Evolutionary conservation across 176 grass and related monocot genomes (phyloP), one percentile per base, ranked within the genome.

Genomic region (Juncus inflexus): DNA sequence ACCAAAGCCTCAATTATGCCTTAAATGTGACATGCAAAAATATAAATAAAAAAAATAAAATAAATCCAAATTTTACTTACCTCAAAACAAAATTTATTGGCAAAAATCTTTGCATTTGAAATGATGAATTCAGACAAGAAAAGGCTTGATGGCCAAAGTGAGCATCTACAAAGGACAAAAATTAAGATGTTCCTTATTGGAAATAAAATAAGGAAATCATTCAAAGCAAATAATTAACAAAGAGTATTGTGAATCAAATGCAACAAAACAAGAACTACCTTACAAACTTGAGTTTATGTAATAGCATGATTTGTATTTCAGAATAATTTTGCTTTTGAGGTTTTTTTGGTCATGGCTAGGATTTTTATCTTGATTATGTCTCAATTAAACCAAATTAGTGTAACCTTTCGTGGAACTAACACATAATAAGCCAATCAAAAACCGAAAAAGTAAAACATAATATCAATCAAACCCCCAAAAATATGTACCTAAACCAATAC

Each of bases 111-210:
- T 55, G 79, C 66, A 60, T 83, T 69, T 40, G 94, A 86, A 86
- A 97, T 84, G 73, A 97, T 86, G 10, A 91, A 81, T 67, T 91
- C 79, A 10, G 87, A 97, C 59, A 97, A 80, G 37, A 86, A 91
- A 51, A 97, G 54, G 79, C 94, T 89, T 80, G 85, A 89, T 51
- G 88, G 88, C 88, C 94, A 97, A 86, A 97, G 87, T 62, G 74
- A 80, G 13, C 87, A 97, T 78, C 94, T 91, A 55, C 50, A 70
- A 84, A 65, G 42, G 41, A 52, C 65, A 84, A 79, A 65, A 55
- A 3, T 70, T 11, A 61, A 28, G 19, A 28, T 28, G 19, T 51
- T 14, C 12, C 35, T 37, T 2, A 74, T 65, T 37, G 61, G 52
- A 62, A 55, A 64, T 40, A 6, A 55, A 63, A 41, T 47, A 9